Evolutionary conservation across 805 yeast genomes (phyloP).

Genomic region (Saccharomycopsis oosterbeekiorum): DNA sequence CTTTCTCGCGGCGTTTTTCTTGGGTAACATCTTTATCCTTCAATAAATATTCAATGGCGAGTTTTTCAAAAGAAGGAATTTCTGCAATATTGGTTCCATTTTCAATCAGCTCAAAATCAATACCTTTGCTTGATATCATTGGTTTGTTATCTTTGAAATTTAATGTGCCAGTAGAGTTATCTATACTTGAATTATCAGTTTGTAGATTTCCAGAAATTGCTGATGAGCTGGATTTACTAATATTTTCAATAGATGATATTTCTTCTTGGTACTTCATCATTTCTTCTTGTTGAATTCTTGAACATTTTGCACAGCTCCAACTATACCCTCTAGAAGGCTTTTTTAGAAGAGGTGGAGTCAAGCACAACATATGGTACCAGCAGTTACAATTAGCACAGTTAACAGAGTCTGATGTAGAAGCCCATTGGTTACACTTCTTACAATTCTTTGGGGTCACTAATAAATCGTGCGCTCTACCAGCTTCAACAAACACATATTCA

Average conservation of each 20-base stretch:
- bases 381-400: constrained; percentile 70
- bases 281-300: constrained; percentile 45
- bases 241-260: background rate
- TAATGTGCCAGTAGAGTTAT: background rate
- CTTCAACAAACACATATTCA: constrained; percentile 67
- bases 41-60: constrained; percentile 44
- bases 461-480: constrained; percentile 52
- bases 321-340: constrained; percentile 84
- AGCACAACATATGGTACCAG: constrained; percentile 70
- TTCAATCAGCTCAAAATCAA: background rate
- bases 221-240: background rate
- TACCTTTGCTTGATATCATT: background rate
- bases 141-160: background rate
- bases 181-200: background rate
- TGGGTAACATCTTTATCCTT: constrained; percentile 34
- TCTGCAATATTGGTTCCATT: background rate
- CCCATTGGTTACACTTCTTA: constrained; percentile 77
- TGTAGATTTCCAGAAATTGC: background rate
- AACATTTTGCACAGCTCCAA: constrained; percentile 81
- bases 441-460: constrained; percentile 59
- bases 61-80: constrained; percentile 45
- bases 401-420: constrained; percentile 60
- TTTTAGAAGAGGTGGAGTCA: constrained; percentile 70
- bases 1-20: constrained; percentile 41
- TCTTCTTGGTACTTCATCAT: constrained; percentile 16